Evolutionary conservation across 441 rosid genomes (phyloP).

Genomic region (Gossypium gossypioides): DNA sequence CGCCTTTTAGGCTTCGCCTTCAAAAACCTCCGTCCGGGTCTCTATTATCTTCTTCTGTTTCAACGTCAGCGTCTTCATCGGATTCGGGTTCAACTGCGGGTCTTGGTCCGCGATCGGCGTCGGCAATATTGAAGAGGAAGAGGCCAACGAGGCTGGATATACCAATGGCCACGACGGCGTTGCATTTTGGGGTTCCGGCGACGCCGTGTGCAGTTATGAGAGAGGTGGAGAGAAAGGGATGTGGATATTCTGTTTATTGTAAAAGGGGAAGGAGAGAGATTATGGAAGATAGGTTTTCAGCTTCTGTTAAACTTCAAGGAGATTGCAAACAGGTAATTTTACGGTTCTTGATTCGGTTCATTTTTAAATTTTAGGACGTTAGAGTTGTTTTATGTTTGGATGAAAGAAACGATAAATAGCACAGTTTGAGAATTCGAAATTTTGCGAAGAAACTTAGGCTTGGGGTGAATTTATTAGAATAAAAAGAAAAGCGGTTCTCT

Average conservation of each 20-base stretch:
- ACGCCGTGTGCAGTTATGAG: constrained; percentile 26
- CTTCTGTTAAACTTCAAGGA: constrained; percentile 34
- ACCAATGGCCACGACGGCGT: constrained; percentile 30
- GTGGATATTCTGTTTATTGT: constrained; percentile 53
- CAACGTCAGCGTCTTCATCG: constrained; percentile 5
- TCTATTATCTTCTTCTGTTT: constrained; percentile 7
- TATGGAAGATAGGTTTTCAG: constrained; percentile 71
- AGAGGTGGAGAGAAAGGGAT: constrained; percentile 32
- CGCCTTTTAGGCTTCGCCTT: constrained; percentile 38
- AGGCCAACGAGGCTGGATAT: constrained; percentile 56
- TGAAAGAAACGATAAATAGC: too few species aligned
- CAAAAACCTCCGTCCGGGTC: constrained; percentile 35
- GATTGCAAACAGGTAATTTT: constrained; percentile 39
- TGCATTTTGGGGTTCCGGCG: constrained; percentile 18
- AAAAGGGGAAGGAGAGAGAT: constrained; percentile 59
- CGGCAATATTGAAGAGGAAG: constrained; percentile 51
- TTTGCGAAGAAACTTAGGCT: not conserved
- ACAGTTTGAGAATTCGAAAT: too few species aligned
- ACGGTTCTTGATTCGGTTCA: not conserved
- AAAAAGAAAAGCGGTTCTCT: not conserved
- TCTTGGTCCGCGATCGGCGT: constrained; percentile 3
- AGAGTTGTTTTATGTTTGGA: too few species aligned
- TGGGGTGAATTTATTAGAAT: not conserved
- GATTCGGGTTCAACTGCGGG: not conserved
- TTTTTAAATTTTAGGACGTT: too few species aligned